Evolutionary conservation across 1,139 yeast genomes (phyloP), one percentile per base, ranked within the genome.

Genomic region (Torulaspora pretoriensis): DNA sequence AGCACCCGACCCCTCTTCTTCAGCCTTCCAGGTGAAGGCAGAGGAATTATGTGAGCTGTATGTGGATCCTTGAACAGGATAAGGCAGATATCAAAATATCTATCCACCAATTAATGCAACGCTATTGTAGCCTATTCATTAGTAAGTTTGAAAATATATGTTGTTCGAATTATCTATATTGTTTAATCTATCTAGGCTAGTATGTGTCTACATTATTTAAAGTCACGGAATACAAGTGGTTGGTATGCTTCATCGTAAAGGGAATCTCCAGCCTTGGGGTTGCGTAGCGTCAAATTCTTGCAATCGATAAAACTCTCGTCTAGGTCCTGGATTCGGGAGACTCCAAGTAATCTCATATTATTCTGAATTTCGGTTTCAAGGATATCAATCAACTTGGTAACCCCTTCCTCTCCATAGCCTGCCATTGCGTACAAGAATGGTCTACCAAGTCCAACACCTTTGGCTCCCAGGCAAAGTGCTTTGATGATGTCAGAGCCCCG

Each of bases 301-400:
- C 35, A 22, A 22, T 51, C 55, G 13, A 51, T 42, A 8, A 51
- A 43, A n/a, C 42, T 37, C 14, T 44, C 47, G 52, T 77, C 71
- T 51, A 90, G 71, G 35, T 88, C 83, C 39, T 73, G 76, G 14
- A 90, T 68, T 23, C 71, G 73, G 17, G 77, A 78, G 24, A 78
- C 95, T 33, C 97, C 97, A 40, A 90, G 69, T 42, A 89, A 71
- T 53, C 96, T 74, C 96, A 90, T 87, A 64, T 83, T 81, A 90
- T 88, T 85, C 51, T 77, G 78, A 64, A 90, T 66, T 62, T 90
- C 97, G 49, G 83, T 88, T 59, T 81, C 83, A 54, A 90, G 71
- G 38, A 89, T 68, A 57, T 83, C 88, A 51, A 84, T 81, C 6
- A 95, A 92, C 54, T 77, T 78, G 43, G 72, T 70, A 14, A 88